Percentiles rank a stretch among this genome's conserved stretches.
These are phyloP conservation scores for Colletotrichum karsti DNA, from an alignment of 2,329 filamentous ascomycete genomes.

Conservation along the genomic window DNA sequence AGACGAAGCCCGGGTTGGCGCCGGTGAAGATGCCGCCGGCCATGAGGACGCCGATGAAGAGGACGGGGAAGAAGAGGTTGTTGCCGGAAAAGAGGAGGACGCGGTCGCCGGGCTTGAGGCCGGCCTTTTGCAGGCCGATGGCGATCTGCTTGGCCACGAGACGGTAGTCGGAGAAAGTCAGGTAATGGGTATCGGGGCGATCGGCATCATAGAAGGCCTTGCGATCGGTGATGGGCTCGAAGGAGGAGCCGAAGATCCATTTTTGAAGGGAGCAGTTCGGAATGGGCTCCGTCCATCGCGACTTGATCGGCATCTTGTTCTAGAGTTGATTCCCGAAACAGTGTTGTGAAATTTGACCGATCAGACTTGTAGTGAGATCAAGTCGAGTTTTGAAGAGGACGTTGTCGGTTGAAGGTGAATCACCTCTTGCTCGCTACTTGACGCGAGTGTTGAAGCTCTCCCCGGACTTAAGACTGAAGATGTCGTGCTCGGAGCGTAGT, in stretches of 20 bases:
- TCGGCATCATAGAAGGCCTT: slow-evolving; percentile 70
- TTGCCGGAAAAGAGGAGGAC: slow-evolving; percentile 80
- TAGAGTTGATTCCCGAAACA: too few species aligned
- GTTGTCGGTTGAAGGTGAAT: too few species aligned
- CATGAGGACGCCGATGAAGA: slow-evolving; percentile 79
- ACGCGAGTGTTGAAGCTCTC: not conserved
- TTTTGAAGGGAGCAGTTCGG: slow-evolving; percentile 60
- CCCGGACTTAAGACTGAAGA: not conserved
- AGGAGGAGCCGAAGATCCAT: slow-evolving; percentile 63
- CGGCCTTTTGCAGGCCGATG: slow-evolving; percentile 69
- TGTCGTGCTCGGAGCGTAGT: not conserved
- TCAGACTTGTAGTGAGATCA: not conserved
- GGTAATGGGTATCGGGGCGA: slow-evolving; percentile 70
- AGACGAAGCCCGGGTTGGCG: slow-evolving; percentile 74
- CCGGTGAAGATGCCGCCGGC: slow-evolving; percentile 82
- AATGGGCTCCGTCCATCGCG: slow-evolving; percentile 54
- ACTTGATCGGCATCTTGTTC: slow-evolving; percentile 53
- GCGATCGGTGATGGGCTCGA: slow-evolving; percentile 49
- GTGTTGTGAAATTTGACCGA: not conserved
- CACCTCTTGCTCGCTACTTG: not conserved
- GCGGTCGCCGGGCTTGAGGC: slow-evolving; percentile 73
- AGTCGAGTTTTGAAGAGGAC: too few species aligned
- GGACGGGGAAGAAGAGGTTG: slow-evolving; percentile 74
- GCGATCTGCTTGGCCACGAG: slow-evolving; percentile 78
- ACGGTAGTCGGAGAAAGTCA: slow-evolving; percentile 72